Evolutionary conservation across 1,139 yeast species (phyloP).

Genomic region (Chernovozyma aurita): DNA sequence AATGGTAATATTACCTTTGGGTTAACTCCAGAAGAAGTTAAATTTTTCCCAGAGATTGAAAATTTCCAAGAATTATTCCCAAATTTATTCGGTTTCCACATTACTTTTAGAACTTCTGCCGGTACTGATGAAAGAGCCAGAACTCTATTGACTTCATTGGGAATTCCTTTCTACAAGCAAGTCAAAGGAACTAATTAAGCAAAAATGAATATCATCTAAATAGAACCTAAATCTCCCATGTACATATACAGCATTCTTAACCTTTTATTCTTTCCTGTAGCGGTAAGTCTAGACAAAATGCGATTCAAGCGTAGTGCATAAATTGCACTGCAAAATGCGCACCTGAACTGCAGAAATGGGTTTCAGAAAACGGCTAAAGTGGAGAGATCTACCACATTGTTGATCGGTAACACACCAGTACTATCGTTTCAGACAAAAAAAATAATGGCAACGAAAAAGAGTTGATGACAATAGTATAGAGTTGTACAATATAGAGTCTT

Average conservation of each 20-base stretch:
- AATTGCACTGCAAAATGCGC: too few relatives aligned
- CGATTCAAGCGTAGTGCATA: too few relatives aligned
- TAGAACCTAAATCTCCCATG: not conserved
- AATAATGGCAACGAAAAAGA: too few relatives aligned
- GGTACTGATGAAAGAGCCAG: conserved; percentile 93
- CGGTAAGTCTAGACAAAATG: too few relatives aligned
- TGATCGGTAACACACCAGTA: too few relatives aligned
- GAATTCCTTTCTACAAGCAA: conserved; percentile 60
- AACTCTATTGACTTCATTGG: conserved; percentile 74
- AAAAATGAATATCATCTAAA: not conserved
- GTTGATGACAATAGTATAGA: too few relatives aligned
- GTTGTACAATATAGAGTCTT: too few relatives aligned
- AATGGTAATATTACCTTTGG: conserved; percentile 88
- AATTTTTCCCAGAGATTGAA: conserved; percentile 90
- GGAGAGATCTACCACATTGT: too few relatives aligned
- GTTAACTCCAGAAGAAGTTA: conserved; percentile 69
- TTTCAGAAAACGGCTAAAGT: too few relatives aligned
- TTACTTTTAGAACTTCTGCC: conserved; percentile 84
- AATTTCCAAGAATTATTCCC: conserved; percentile 90
- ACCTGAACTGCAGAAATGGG: too few relatives aligned
- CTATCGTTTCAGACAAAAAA: too few relatives aligned
- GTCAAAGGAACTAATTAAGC: conserved; percentile 3
- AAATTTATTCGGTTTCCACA: conserved; percentile 77
- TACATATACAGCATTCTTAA: not conserved
- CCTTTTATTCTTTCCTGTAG: too few relatives aligned